These are phyloP conservation scores for Hypoxylon cercidicola DNA, from an alignment of 495 filamentous ascomycete genomes.

Conservation along the genomic window DNA sequence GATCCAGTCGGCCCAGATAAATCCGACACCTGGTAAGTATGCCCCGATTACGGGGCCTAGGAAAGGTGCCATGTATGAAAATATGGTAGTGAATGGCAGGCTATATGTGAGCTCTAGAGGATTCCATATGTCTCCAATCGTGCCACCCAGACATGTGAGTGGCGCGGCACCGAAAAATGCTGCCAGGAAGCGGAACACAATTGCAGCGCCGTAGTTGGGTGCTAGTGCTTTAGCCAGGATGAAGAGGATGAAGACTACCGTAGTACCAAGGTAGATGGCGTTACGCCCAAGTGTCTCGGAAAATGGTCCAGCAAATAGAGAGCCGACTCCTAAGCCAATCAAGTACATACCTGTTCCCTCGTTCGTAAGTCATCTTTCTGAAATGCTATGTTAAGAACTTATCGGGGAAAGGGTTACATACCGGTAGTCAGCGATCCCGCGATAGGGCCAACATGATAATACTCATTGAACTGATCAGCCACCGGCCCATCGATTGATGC, in stretches of 20 bases:
- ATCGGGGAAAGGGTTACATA: conserved; percentile 13
- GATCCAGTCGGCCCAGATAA: conserved; percentile 72
- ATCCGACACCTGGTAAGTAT: background rate
- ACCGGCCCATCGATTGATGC: conserved; percentile 62
- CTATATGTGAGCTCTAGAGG: conserved; percentile 75
- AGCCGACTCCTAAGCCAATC: conserved; percentile 46
- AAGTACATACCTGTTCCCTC: conserved; percentile 21
- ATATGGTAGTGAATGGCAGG: conserved; percentile 58
- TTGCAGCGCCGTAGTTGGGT: conserved; percentile 42
- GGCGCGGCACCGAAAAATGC: conserved; percentile 56
- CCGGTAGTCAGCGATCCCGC: conserved; percentile 62
- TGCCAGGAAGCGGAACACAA: conserved; percentile 49
- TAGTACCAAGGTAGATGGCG: conserved; percentile 45
- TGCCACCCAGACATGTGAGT: conserved; percentile 76
- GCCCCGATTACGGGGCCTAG: conserved; percentile 53
- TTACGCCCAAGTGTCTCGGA: conserved; percentile 53
- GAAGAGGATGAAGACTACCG: conserved; percentile 48
- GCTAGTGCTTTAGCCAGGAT: conserved; percentile 46
- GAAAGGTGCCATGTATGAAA: conserved; percentile 52
- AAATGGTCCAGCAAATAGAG: conserved; percentile 48
- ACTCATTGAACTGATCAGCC: conserved; percentile 53
- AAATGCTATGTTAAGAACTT: conserved; percentile 52
- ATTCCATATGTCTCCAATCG: conserved; percentile 76
- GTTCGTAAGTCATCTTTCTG: background rate
- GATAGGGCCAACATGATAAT: conserved; percentile 62